phyloP scores from a whole-genome alignment of 345 rosid genomes.

The Passiflora organensis region DNA sequence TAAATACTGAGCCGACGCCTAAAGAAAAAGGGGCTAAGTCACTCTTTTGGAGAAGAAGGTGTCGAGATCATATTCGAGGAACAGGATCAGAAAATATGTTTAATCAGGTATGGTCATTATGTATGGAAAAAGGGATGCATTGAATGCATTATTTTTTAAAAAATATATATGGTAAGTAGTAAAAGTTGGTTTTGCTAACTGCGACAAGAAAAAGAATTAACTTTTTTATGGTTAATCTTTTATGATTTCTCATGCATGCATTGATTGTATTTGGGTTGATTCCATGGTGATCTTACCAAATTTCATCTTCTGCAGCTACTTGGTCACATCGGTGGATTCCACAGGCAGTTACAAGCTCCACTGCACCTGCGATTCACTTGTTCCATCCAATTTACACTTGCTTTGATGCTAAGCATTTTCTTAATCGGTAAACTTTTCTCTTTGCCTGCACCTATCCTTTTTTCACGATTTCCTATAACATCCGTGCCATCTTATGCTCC shows the following conservation, averaged over 20 bases:
- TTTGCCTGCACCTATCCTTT: background rate
- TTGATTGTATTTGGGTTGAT: constrained; percentile 2
- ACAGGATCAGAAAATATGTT: constrained; percentile 30
- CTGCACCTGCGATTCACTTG: constrained; percentile 39
- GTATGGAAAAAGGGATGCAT: too few relatives aligned
- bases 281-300: constrained; percentile 6
- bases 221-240: background rate
- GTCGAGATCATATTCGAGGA: constrained; percentile 34
- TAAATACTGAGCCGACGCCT: constrained; percentile 50
- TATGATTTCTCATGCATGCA: background rate
- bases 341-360: constrained; percentile 44
- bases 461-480: background rate
- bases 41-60: constrained; percentile 49
- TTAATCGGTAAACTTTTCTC: constrained; percentile 62
- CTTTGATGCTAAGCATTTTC: constrained; percentile 56
- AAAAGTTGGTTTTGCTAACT: background rate
- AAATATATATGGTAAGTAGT: too few relatives aligned
- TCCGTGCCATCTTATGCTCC: too few relatives aligned
- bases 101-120: constrained; percentile 39
- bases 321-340: constrained; percentile 37
- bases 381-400: constrained; percentile 58
- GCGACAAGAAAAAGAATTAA: too few relatives aligned
- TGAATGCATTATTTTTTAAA: too few relatives aligned
- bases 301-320: constrained; percentile 35
- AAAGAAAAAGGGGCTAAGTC: constrained; percentile 59